Conservation (phyloP, 2,329 filamentous ascomycete genomes). For the Furcasterigmium furcatum region DNA sequence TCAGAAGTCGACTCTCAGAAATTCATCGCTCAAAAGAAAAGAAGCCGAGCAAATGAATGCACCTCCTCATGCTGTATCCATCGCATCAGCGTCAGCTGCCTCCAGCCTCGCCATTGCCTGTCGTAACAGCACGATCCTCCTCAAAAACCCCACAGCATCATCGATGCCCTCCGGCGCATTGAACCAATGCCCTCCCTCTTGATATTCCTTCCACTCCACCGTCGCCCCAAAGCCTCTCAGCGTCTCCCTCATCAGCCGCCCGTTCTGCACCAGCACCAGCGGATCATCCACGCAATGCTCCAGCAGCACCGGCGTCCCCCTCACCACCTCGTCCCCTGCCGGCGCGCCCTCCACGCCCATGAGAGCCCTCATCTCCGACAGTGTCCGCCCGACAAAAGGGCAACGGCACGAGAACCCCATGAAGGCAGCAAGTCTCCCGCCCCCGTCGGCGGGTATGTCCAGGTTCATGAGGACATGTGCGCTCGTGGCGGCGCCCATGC, state of each 20-base stretch:
- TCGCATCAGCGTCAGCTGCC: no score
- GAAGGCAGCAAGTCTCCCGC: constrained; percentile 17
- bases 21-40: no score
- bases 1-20: no score
- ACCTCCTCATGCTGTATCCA: no score
- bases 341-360: neutral
- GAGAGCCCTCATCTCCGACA: neutral
- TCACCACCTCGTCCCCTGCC: neutral
- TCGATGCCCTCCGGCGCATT: constrained; percentile 21
- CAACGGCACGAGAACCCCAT: constrained; percentile 25
- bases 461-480: constrained; percentile 12
- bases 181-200: constrained; percentile 21
- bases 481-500: constrained; percentile 24
- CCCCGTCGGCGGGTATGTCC: neutral
- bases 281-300: constrained; percentile 22
- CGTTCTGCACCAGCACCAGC: constrained; percentile 20
- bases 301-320: constrained; percentile 19
- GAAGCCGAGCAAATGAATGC: no score
- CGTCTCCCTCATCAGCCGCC: constrained; percentile 14
- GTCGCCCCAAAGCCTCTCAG: constrained; percentile 7
- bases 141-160: constrained; percentile 16
- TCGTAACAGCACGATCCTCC: neutral
- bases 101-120: no score
- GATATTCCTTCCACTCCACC: constrained; percentile 23
- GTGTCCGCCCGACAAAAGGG: constrained; percentile 7